A percentile compares a stretch with the other conserved stretches of the same genome.
Conservation (phyloP, 2,329 filamentous ascomycete species). For the Amauroascus niger region DNA sequence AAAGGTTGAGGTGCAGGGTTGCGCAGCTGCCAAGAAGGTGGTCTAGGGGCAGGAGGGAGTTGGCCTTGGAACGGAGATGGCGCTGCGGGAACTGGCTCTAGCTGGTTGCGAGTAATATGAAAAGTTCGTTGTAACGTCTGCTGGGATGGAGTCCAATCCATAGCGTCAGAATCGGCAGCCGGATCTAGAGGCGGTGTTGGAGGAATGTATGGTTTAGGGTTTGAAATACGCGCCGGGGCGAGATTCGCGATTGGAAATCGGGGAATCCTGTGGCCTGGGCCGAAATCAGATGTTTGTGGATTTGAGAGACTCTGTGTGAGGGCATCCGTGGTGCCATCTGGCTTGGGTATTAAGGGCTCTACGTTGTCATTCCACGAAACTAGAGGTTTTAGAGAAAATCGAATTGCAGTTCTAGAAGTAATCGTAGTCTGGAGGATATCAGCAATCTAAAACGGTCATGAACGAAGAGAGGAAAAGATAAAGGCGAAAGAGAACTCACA, state of each 20-base stretch:
- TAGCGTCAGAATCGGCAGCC: constrained; percentile 30
- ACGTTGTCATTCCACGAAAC: constrained; percentile 35
- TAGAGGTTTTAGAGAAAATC: constrained; percentile 34
- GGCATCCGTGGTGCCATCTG: constrained; percentile 19
- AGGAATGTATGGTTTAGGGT: constrained; percentile 22
- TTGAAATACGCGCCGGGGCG: constrained; percentile 22
- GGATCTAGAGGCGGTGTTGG: constrained; percentile 33
- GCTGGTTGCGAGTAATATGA: constrained; percentile 25
- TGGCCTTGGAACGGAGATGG: constrained; percentile 38
- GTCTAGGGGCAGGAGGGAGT: constrained; percentile 33
- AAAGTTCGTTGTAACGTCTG: constrained; percentile 27
- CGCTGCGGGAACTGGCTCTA: constrained; percentile 23
- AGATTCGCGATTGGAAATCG: constrained; percentile 37
- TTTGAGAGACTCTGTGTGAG: constrained; percentile 17
- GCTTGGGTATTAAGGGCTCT: constrained; percentile 22
- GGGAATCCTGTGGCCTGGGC: constrained; percentile 16
- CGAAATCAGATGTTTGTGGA: constrained; percentile 16
- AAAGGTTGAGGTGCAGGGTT: constrained; percentile 23
- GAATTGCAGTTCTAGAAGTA: constrained; percentile 31
- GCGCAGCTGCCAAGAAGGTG: constrained; percentile 34
- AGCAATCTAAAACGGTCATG: constrained; percentile 15
- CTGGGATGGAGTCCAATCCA: constrained; percentile 45
- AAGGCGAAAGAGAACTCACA: no score
- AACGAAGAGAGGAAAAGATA: constrained; percentile 1
- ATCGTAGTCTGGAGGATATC: constrained; percentile 28